Evolutionary conservation across 2,329 filamentous ascomycete genomes (phyloP).

Genomic region (Coniochaeta sp.): DNA sequence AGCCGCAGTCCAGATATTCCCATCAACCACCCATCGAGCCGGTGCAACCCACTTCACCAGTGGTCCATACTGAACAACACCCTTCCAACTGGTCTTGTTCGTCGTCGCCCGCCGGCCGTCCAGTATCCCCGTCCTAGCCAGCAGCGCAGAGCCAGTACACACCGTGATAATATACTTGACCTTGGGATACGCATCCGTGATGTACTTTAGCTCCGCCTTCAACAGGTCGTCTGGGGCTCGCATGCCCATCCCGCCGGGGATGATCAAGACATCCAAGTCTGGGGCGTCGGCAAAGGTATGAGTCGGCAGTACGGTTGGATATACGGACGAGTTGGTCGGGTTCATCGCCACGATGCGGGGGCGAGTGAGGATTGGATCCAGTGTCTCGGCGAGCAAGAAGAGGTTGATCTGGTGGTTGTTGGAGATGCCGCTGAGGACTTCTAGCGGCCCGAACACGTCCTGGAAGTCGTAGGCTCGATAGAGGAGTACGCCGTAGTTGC

Average conservation of each 20-base stretch:
- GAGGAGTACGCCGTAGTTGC: slow-evolving; percentile 32
- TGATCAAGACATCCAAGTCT: slow-evolving; percentile 54
- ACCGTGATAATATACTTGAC: slow-evolving; percentile 54
- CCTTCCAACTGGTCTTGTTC: slow-evolving; percentile 53
- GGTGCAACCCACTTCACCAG: slow-evolving; percentile 45
- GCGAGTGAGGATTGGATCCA: slow-evolving; percentile 31
- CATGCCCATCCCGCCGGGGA: slow-evolving; percentile 54
- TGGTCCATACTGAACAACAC: slow-evolving; percentile 36
- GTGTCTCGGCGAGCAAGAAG: slow-evolving; percentile 29
- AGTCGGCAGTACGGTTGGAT: slow-evolving; percentile 28
- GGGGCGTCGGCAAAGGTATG: slow-evolving; percentile 45
- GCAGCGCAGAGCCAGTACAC: slow-evolving; percentile 56
- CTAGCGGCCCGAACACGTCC: slow-evolving; percentile 39
- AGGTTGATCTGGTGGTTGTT: slow-evolving; percentile 27
- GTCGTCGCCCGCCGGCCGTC: slow-evolving; percentile 56
- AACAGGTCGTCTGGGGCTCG: slow-evolving; percentile 21
- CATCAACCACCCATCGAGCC: slow-evolving; percentile 59
- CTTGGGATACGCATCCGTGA: slow-evolving; percentile 34
- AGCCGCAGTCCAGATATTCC: slow-evolving; percentile 58
- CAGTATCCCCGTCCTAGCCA: slow-evolving; percentile 51
- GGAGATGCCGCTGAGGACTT: slow-evolving; percentile 34
- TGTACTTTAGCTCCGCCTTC: slow-evolving; percentile 33
- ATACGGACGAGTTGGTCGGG: slow-evolving; percentile 25
- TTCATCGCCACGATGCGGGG: slow-evolving; percentile 19
- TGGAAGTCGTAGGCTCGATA: slow-evolving; percentile 36